Conservation (phyloP, 352 stramenopile genomes). For the Phytophthora podocarpi region DNA sequence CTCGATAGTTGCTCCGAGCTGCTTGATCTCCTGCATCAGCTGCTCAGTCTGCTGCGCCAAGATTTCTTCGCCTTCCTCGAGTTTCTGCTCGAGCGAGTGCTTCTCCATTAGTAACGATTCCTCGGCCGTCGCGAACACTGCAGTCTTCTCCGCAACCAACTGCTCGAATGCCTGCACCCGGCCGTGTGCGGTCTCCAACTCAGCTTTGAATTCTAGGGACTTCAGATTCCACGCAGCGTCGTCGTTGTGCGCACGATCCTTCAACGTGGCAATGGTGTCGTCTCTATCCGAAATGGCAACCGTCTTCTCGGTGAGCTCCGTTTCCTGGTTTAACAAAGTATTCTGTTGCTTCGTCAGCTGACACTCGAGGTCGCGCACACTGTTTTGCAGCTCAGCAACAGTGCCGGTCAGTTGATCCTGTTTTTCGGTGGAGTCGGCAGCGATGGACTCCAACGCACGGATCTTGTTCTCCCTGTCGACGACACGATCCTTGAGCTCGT, state of each 20-base stretch:
- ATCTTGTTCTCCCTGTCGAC: conserved; percentile 27
- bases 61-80: conserved; percentile 33
- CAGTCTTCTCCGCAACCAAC: conserved; percentile 38
- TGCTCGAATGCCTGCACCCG: conserved; percentile 42
- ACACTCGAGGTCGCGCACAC: conserved; percentile 20
- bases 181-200: conserved; percentile 31
- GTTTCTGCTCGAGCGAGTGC: conserved; percentile 27
- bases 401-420: conserved; percentile 16
- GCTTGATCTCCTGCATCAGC: conserved; percentile 36
- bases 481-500: conserved; percentile 21
- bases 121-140: conserved; percentile 26
- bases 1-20: conserved; percentile 21
- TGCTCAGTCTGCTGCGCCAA: conserved; percentile 37
- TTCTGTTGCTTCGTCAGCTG: conserved; percentile 19
- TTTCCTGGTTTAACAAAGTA: conserved; percentile 15
- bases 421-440: conserved; percentile 2
- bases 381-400: conserved; percentile 24
- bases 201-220: conserved; percentile 27
- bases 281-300: conserved; percentile 18
- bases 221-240: conserved; percentile 29
- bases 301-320: conserved; percentile 20
- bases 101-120: conserved; percentile 29
- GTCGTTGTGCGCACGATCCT: conserved; percentile 15
- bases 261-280: conserved; percentile 26
- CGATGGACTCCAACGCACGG: conserved; percentile 13